Percentiles rank a stretch among this genome's conserved stretches.
Evolutionary conservation across 768 basidiomycete genomes (phyloP).

Genomic region (Clathrus columnatus): DNA sequence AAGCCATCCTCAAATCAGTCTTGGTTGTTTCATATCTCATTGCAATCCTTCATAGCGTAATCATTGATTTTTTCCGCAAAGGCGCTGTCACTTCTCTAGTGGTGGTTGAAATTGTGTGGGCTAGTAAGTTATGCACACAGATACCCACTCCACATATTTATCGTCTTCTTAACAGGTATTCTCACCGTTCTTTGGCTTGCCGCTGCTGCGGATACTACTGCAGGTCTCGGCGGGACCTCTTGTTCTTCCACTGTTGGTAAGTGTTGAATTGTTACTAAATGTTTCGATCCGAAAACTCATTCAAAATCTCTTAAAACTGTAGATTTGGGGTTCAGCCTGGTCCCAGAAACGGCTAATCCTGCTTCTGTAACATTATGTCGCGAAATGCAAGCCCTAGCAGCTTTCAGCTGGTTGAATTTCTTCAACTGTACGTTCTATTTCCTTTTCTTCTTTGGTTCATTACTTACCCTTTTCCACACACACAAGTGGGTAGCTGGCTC

Average conservation of each 20-base stretch:
- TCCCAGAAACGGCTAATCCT: too few relatives aligned
- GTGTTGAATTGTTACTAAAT: too few relatives aligned
- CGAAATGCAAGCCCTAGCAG: slow-evolving; percentile 25
- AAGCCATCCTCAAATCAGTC: slow-evolving; percentile 18
- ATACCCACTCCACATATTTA: neutral
- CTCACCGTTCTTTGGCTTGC: slow-evolving; percentile 35
- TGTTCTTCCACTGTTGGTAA: slow-evolving; percentile 12
- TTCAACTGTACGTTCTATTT: slow-evolving; percentile 21
- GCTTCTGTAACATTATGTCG: slow-evolving; percentile 16
- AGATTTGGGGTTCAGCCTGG: too few relatives aligned
- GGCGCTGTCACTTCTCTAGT: slow-evolving; percentile 34
- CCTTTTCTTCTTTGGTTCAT: too few relatives aligned
- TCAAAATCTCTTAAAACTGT: too few relatives aligned
- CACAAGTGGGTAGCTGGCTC: slow-evolving; percentile 27
- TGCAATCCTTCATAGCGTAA: slow-evolving; percentile 24
- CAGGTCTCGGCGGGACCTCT: neutral
- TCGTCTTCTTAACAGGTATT: slow-evolving; percentile 16
- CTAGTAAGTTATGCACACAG: slow-evolving; percentile 22
- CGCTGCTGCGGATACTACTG: slow-evolving; percentile 23
- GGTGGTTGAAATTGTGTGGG: slow-evolving; percentile 28
- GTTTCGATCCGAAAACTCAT: too few relatives aligned
- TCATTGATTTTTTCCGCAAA: slow-evolving; percentile 26
- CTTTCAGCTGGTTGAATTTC: slow-evolving; percentile 30
- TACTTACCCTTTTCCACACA: neutral
- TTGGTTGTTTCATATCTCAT: slow-evolving; percentile 3